These are phyloP conservation scores for Apiospora sp. DNA, from an alignment of 2,329 filamentous ascomycete genomes.

Conservation along the genomic window DNA sequence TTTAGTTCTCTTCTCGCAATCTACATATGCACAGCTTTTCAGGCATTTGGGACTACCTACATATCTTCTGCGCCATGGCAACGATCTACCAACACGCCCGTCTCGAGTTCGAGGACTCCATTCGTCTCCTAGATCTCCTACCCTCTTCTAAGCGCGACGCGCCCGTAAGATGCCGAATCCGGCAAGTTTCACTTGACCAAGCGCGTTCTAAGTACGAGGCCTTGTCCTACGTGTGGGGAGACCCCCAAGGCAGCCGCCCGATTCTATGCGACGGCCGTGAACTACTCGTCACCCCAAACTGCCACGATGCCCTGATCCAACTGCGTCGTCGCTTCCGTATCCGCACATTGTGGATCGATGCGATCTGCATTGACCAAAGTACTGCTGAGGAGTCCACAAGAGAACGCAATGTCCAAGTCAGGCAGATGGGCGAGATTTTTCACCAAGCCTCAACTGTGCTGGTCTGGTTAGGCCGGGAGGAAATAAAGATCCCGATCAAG, in stretches of 20 bases:
- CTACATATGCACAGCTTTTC: no score
- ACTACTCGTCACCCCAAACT: not conserved
- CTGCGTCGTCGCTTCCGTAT: not conserved
- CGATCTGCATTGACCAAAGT: not conserved
- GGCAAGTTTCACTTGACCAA: not conserved
- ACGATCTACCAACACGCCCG: not conserved
- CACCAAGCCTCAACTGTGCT: not conserved
- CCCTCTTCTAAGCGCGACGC: not conserved
- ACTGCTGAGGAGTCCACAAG: not conserved
- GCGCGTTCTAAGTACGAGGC: not conserved
- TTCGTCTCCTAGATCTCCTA: not conserved
- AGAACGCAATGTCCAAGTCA: not conserved
- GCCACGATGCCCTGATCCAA: not conserved
- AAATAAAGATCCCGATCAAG: not conserved
- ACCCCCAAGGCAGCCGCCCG: not conserved
- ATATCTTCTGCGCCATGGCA: not conserved
- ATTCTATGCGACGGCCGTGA: conserved; percentile 22
- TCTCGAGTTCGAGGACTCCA: not conserved
- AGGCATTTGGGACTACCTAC: no score
- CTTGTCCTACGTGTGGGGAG: conserved; percentile 11
- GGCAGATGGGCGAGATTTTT: not conserved
- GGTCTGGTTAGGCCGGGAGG: not conserved
- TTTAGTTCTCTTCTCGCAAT: not conserved
- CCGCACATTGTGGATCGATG: conserved; percentile 3
- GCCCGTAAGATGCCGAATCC: not conserved